Evolutionary conservation across 163 green algal genomes (phyloP).

Genomic region (Scenedesmus sp.): DNA sequence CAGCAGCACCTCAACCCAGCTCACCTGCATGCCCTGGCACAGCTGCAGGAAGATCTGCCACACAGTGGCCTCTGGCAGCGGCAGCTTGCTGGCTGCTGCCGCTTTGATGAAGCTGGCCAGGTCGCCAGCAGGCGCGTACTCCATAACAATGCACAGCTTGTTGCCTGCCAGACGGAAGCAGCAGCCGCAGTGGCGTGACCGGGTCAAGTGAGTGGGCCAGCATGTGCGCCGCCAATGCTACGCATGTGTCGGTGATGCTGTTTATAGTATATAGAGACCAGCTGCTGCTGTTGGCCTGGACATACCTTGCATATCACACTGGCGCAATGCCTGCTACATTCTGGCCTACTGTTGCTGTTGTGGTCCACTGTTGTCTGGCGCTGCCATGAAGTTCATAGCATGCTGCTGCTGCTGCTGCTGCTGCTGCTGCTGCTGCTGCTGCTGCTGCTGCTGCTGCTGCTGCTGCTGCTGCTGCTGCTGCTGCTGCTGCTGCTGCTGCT

Average conservation of each 20-base stretch:
- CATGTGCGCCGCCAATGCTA: not conserved
- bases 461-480: too few relatives aligned
- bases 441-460: too few relatives aligned
- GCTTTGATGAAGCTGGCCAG: slow-evolving; percentile 80
- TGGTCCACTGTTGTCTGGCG: too few relatives aligned
- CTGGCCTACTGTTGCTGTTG: too few relatives aligned
- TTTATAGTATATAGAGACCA: too few relatives aligned
- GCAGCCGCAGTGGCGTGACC: not conserved
- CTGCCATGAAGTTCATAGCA: too few relatives aligned
- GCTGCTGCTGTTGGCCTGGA: not conserved
- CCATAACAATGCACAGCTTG: slow-evolving; percentile 92
- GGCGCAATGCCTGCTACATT: too few relatives aligned
- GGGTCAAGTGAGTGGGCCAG: not conserved
- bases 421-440: too few relatives aligned
- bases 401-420: too few relatives aligned
- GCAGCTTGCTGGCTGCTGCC: slow-evolving; percentile 64
- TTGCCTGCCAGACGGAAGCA: slow-evolving; percentile 58
- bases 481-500: too few relatives aligned
- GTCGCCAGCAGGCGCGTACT: slow-evolving; percentile 88
- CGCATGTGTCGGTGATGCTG: not conserved
- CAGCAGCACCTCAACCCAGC: not conserved
- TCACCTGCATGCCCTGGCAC: slow-evolving; percentile 64
- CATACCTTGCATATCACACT: too few relatives aligned
- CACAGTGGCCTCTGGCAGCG: slow-evolving; percentile 82
- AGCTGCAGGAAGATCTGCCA: slow-evolving; percentile 89